phyloP scores from a whole-genome alignment of 768 basidiomycete species.

The Boletus tylopilopsis region DNA sequence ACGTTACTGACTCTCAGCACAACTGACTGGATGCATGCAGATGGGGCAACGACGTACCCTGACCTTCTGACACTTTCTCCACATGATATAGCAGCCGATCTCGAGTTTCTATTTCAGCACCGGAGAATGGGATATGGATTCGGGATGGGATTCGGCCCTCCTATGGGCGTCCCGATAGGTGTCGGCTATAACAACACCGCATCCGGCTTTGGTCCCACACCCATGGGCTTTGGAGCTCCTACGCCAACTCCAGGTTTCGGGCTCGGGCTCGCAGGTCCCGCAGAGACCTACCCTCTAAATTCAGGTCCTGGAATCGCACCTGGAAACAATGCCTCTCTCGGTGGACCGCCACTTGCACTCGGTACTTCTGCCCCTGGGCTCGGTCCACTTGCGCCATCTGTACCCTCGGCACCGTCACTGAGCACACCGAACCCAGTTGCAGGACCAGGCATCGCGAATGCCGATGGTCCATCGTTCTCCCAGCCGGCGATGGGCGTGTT shows the following conservation, averaged over 20 bases:
- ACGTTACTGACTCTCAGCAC: constrained; percentile 2
- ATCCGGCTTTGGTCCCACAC: constrained; percentile 16
- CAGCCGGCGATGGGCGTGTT: constrained; percentile 30
- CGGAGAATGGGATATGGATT: constrained; percentile 26
- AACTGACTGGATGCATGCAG: constrained; percentile 33
- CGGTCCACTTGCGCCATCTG: neutral
- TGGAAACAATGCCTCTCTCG: constrained; percentile 5
- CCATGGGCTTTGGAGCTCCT: constrained; percentile 16
- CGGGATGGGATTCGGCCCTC: constrained; percentile 24
- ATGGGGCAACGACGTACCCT: constrained; percentile 36
- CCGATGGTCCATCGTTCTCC: constrained; percentile 17
- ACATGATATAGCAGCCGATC: constrained; percentile 47
- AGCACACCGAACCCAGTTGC: constrained; percentile 1
- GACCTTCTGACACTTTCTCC: constrained; percentile 40
- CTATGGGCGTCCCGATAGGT: constrained; percentile 20
- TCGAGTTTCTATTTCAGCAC: constrained; percentile 52
- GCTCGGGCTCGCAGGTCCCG: constrained; percentile 14
- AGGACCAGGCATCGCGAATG: constrained; percentile 12
- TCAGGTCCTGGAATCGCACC: constrained; percentile 11
- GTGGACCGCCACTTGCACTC: constrained; percentile 2
- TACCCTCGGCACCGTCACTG: constrained; percentile 10
- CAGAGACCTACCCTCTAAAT: constrained; percentile 16
- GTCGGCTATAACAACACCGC: constrained; percentile 14
- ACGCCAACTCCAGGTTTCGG: constrained; percentile 16
- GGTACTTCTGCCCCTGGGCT: constrained; percentile 9